Percentiles rank a stretch among this genome's conserved stretches.
phyloP scores from a whole-genome alignment of 2,329 filamentous ascomycete genomes.

The Aspergillus sergii region DNA sequence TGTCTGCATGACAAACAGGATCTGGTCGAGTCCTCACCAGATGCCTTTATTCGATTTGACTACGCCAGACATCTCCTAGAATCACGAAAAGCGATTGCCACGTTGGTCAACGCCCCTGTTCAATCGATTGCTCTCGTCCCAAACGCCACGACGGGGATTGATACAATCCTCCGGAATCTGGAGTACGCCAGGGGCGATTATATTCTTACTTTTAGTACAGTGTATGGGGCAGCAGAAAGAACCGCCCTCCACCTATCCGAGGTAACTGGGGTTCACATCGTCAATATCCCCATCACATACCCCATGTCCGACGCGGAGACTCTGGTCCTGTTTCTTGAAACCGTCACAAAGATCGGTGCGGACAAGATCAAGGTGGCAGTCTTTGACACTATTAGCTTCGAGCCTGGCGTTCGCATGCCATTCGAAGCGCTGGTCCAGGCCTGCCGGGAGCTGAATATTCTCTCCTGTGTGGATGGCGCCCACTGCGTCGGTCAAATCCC shows the following conservation, averaged over 20 bases:
- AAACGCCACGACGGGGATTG: slow-evolving; percentile 70
- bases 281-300: slow-evolving; percentile 59
- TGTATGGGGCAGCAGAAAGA: slow-evolving; percentile 75
- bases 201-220: slow-evolving; percentile 63
- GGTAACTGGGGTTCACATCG: slow-evolving; percentile 46
- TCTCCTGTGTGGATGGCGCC: slow-evolving; percentile 76
- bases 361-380: slow-evolving; percentile 55
- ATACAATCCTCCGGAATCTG: slow-evolving; percentile 75
- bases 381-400: slow-evolving; percentile 75
- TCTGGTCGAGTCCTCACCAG: not conserved
- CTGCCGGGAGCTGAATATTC: slow-evolving; percentile 65
- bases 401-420: slow-evolving; percentile 74
- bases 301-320: slow-evolving; percentile 70
- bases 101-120: slow-evolving; percentile 64
- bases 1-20: not conserved
- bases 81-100: slow-evolving; percentile 64
- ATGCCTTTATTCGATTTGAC: slow-evolving; percentile 50
- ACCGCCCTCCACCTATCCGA: slow-evolving; percentile 71
- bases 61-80: slow-evolving; percentile 64
- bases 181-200: slow-evolving; percentile 65
- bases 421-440: slow-evolving; percentile 65
- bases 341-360: slow-evolving; percentile 10
- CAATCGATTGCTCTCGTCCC: slow-evolving; percentile 70
- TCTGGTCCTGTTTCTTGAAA: slow-evolving; percentile 38
- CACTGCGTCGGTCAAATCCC: slow-evolving; percentile 77